phyloP scores from a whole-genome alignment of 345 rosid species.

The Sisymbrium altissimum region DNA sequence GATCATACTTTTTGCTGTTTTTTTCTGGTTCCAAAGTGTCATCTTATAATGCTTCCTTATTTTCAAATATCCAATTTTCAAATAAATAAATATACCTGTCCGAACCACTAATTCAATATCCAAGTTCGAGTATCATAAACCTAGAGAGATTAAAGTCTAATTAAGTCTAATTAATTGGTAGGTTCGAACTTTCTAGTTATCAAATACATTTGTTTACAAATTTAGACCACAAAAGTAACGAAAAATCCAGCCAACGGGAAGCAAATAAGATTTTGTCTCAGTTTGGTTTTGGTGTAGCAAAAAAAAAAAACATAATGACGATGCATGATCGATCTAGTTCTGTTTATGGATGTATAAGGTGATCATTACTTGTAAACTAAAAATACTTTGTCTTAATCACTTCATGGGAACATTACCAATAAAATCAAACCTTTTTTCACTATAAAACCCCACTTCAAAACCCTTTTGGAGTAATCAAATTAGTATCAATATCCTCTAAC shows the following conservation, averaged over 20 bases:
- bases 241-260: neutral
- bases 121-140: neutral
- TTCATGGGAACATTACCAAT: constrained; percentile 5
- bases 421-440: neutral
- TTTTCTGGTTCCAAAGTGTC: neutral
- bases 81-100: neutral
- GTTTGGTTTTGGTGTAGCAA: neutral
- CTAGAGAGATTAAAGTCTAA: neutral
- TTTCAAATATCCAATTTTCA: too few species aligned
- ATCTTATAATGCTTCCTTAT: neutral
- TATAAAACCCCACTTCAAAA: constrained; percentile 19
- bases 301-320: neutral
- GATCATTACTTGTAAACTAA: constrained; percentile 23
- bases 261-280: neutral
- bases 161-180: neutral
- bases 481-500: neutral
- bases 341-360: neutral
- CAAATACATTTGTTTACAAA: neutral
- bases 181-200: neutral
- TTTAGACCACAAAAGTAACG: neutral
- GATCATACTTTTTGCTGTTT: too few species aligned
- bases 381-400: constrained; percentile 21
- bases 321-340: constrained; percentile 10
- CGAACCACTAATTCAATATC: neutral
- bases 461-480: constrained; percentile 18